Evolutionary conservation across 139 green algal species (phyloP).

Genomic region (Ettlia oleoabundans): DNA sequence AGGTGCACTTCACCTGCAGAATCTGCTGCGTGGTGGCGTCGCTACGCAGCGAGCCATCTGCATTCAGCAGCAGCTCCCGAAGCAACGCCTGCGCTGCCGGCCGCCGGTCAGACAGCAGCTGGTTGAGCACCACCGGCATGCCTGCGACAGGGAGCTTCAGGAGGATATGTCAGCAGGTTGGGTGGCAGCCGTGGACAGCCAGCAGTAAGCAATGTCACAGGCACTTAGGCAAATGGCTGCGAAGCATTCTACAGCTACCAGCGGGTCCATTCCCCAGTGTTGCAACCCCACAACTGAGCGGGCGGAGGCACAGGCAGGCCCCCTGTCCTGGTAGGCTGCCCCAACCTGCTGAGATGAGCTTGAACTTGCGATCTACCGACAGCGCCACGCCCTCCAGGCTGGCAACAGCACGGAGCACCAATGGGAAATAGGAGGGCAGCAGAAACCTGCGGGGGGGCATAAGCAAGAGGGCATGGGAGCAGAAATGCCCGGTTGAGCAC

Average conservation of each 20-base stretch:
- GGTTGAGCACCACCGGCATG: slow-evolving; percentile 52
- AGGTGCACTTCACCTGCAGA: no score
- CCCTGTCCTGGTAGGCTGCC: no score
- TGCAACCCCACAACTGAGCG: no score
- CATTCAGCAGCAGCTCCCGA: slow-evolving; percentile 40
- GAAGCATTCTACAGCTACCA: no score
- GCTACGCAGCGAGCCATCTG: slow-evolving; percentile 32
- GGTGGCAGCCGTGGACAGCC: neutral
- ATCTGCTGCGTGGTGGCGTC: slow-evolving; percentile 50
- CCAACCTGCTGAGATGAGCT: slow-evolving; percentile 72
- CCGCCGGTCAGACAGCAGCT: slow-evolving; percentile 49
- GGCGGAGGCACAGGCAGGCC: no score
- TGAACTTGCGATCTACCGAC: slow-evolving; percentile 73
- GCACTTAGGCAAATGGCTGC: neutral
- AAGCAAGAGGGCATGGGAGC: no score
- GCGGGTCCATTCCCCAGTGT: no score
- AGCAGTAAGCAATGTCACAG: neutral
- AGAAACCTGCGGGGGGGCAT: slow-evolving; percentile 57
- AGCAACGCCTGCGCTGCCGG: slow-evolving; percentile 40
- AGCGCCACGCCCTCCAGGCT: slow-evolving; percentile 92
- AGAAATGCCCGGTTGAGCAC: no score
- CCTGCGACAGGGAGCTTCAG: slow-evolving; percentile 3
- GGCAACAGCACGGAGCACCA: slow-evolving; percentile 93
- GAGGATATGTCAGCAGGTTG: neutral
- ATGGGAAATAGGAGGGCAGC: slow-evolving; percentile 94